Percentiles rank a stretch among this genome's conserved stretches.
phyloP scores from a whole-genome alignment of 2,329 filamentous ascomycete species.

The Colletotrichum sp. region DNA sequence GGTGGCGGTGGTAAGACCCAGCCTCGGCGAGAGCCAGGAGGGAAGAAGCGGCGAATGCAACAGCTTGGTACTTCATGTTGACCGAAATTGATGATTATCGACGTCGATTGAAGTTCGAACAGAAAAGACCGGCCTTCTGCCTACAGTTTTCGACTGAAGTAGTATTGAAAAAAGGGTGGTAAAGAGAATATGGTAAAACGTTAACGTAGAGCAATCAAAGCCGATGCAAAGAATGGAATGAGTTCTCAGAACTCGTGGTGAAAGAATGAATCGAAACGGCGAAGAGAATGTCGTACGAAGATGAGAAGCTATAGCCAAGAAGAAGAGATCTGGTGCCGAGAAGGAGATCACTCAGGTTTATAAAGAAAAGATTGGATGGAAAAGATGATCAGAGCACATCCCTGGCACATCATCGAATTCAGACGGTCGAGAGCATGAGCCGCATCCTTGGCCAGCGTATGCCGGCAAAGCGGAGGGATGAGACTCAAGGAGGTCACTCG shows the following conservation, averaged over 20 bases:
- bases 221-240: constrained; percentile 25
- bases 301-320: constrained; percentile 14
- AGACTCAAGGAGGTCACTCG: not conserved
- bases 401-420: constrained; percentile 1
- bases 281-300: constrained; percentile 12
- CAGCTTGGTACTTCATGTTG: constrained; percentile 24
- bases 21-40: constrained; percentile 10
- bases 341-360: constrained; percentile 7
- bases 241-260: constrained; percentile 23
- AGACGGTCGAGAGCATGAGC: constrained; percentile 3
- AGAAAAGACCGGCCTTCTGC: constrained; percentile 18
- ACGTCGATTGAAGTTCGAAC: not conserved
- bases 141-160: constrained; percentile 1
- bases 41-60: constrained; percentile 13
- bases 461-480: not conserved
- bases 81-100: not conserved
- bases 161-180: not conserved
- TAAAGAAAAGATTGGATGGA: constrained; percentile 8
- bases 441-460: not conserved
- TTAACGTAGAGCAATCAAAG: not conserved
- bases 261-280: constrained; percentile 17
- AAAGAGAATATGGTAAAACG: not conserved
- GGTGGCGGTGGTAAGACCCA: not conserved
- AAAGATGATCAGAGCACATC: not conserved
- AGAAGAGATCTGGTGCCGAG: not conserved